Base-by-base conservation (phyloP, 2,329 filamentous ascomycete species). In the Ascochyta rabiei region DNA sequence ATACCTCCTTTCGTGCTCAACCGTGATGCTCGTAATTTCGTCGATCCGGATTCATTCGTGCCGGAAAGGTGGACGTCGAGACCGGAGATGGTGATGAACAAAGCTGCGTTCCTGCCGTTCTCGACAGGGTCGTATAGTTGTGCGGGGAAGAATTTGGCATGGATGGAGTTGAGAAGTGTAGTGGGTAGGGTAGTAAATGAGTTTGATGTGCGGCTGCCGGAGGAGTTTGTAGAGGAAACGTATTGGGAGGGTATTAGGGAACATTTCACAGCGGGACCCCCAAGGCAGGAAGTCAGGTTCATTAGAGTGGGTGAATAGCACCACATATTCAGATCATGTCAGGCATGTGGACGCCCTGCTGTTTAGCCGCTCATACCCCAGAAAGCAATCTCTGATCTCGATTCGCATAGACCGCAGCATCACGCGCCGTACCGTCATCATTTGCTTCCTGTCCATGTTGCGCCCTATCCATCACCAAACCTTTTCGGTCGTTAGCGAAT, bases 91-190 rank as follows among this genome's bases (percentile, higher is more conserved):
- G 48, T 68, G 3, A 37, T 60, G 1, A 60, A 64, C 23, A 64
- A 51, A 33, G 40, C 79, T 31, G 89, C 89, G 0, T 92, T 89
- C 72, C 89, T 86, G 52, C 87, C 90, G 1, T 90, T 90, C 62
- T 85, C 82, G 23, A 77, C 89, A 42, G 88, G 88, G 0, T 82
- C 86, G 0, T 78, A 88, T 21, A 86, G 84, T 6, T 90, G 88
- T 68, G 87, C 89, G 39, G 88, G 88, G 0, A 89, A 89, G 77
- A 80, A 40, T 0, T 73, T 89, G 38, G 86, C 86, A 1, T 86
- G 87, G 60, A 79, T 83, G 51, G 86, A 89, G 76, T 82, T 89
- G 81, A 82, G 78, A 57, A 82, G 82, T 19, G 81, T 85, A 3
- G 63, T 89, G 45, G 84, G 84, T 12, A 76, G 85, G 15, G 76